These are phyloP conservation scores for Rosa rugosa DNA, from an alignment of 306 rosid genomes.

Conservation along the genomic window DNA sequence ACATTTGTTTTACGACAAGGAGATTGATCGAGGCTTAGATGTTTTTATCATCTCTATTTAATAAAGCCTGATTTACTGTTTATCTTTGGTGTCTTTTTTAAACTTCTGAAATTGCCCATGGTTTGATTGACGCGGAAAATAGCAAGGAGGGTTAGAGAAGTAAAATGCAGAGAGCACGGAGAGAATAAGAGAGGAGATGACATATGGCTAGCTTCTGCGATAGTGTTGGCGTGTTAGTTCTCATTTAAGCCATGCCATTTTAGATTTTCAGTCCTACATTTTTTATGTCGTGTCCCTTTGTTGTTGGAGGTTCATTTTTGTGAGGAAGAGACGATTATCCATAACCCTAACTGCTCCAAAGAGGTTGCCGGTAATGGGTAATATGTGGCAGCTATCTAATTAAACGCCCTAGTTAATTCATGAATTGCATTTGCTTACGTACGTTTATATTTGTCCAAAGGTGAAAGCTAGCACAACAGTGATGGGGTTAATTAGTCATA, in stretches of 20 bases:
- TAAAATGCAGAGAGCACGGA: no score
- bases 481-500: neutral
- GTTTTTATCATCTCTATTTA: neutral
- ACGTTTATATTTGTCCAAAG: neutral
- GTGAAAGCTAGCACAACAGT: neutral
- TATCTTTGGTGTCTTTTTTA: no score
- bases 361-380: neutral
- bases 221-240: no score
- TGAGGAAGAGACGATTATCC: neutral
- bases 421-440: neutral
- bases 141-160: no score
- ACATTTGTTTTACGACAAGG: neutral
- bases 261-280: neutral
- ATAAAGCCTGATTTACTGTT: no score
- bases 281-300: neutral
- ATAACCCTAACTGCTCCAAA: neutral
- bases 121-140: no score
- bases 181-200: no score
- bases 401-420: neutral
- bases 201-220: no score
- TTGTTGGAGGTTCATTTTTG: neutral
- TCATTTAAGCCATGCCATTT: neutral
- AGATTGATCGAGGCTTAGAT: neutral
- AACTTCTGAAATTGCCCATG: no score
- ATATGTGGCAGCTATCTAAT: neutral